These are phyloP conservation scores for Fusarium dlaminii DNA, from an alignment of 2,329 filamentous ascomycete species.

Conservation along the genomic window DNA sequence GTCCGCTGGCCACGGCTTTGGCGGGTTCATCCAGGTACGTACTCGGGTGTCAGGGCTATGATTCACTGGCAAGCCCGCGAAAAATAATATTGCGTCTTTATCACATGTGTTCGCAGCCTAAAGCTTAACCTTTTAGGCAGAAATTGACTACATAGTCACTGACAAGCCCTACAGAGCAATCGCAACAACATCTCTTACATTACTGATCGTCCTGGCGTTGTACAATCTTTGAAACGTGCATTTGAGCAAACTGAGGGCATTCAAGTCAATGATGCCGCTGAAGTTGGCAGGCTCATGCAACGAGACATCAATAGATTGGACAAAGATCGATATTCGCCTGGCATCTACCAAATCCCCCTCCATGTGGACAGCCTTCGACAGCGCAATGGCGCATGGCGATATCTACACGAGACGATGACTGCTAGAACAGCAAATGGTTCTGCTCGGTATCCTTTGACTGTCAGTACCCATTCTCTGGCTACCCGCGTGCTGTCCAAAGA, in stretches of 20 bases:
- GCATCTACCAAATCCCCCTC: conserved; percentile 45
- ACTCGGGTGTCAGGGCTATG: accelerated
- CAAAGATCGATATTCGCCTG: conserved; percentile 40
- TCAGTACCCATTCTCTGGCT: conserved; percentile 49
- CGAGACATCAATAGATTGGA: conserved; percentile 44
- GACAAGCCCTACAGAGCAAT: conserved; percentile 15
- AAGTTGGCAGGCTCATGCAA: conserved; percentile 41
- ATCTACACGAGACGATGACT: conserved; percentile 44
- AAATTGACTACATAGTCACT: background rate
- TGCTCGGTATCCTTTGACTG: conserved; percentile 54
- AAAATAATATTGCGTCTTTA: too few relatives aligned
- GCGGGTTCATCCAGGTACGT: conserved; percentile 49
- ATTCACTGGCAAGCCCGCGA: background rate
- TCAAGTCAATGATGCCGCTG: conserved; percentile 29
- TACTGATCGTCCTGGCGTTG: conserved; percentile 12
- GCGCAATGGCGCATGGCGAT: conserved; percentile 21
- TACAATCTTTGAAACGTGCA: conserved; percentile 6
- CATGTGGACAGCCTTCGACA: conserved; percentile 34
- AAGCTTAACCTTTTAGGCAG: too few relatives aligned
- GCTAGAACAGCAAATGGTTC: background rate
- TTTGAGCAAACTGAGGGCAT: conserved; percentile 20
- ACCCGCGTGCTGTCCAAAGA: conserved; percentile 49
- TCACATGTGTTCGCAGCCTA: too few relatives aligned
- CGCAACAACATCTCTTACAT: conserved; percentile 35
- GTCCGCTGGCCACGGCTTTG: conserved; percentile 52